Evolutionary conservation across 1,284 basidiomycete species (phyloP), one percentile per base, ranked within the genome.

Genomic region (Bondarzewia mesenterica): DNA sequence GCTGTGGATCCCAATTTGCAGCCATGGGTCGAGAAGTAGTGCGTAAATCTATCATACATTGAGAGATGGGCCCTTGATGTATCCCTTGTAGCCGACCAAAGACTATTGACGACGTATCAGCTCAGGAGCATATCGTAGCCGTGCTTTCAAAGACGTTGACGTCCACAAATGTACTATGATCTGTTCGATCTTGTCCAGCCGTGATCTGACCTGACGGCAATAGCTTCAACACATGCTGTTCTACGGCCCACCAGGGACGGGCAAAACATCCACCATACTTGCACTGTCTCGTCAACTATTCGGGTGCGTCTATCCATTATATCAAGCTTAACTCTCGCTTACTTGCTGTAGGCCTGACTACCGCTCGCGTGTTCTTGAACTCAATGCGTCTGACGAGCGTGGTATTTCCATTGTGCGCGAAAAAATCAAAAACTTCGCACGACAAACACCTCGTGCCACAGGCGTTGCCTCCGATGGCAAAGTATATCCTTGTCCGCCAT

Each of bases 11-110:
- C 83, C 3, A 74, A 75, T 36, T 64, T 85, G 29, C 91, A 96
- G 63, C 94, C 94, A 53, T 98, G 94, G 94, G 93, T 98, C 0
- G 94, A 98, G 70, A 97, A 97, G 80, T 98, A 97, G 92, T 93
- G 46, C 46, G 73, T 65, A 14, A 25, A 35, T 44, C 44, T 23
- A 38, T 7, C 10, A n/a, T 18, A 16, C 36, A 21, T 29, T n/a
- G 10, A 6, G 38, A 20, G 20, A 40, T 38, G 41, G 25, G 26
- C 35, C 10, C 21, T 20, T 42, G 23, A 38, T 39, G 47, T 46
- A 48, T 41, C 52, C 41, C 25, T 23, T 36, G 40, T 53, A 95
- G 93, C 64, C 90, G 96, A 50, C 95, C 96, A 46, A 93, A 93
- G 68, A 97, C 94, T 20, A 97, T 99, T 58, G 92, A 97, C 58